Evolutionary conservation across 345 rosid species (phyloP).

Genomic region (Gossypium herbaceum): DNA sequence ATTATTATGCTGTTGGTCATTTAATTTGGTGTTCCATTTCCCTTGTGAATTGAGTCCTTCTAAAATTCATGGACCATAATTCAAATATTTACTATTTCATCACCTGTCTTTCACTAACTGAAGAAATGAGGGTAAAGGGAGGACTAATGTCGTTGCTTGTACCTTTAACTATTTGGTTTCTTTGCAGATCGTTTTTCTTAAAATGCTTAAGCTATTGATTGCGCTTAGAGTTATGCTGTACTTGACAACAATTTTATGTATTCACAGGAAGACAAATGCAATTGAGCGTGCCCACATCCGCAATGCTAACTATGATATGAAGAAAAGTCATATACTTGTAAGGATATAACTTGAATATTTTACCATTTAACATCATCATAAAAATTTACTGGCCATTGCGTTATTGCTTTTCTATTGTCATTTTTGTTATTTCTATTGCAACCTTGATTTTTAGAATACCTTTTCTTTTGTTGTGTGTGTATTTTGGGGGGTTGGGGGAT

Average conservation of each 20-base stretch:
- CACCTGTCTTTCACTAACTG: not conserved
- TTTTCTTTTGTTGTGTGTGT: not conserved
- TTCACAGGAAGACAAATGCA: conserved; percentile 64
- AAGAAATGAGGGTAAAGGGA: not conserved
- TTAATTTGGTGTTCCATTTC: not conserved
- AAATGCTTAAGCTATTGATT: not conserved
- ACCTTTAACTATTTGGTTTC: not conserved
- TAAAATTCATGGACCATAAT: too few relatives aligned
- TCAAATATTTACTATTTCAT: not conserved
- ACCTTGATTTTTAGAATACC: not conserved
- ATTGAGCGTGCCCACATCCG: conserved; percentile 62
- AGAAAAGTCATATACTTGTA: conserved; percentile 68
- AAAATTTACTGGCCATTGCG: not conserved
- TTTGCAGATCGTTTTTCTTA: not conserved
- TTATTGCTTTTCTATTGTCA: not conserved
- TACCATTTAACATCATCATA: not conserved
- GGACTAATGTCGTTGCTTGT: not conserved
- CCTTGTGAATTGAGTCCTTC: not conserved
- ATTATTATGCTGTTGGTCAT: not conserved
- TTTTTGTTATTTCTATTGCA: not conserved
- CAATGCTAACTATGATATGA: conserved; percentile 56
- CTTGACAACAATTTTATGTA: conserved; percentile 13
- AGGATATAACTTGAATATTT: conserved; percentile 24
- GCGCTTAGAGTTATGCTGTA: not conserved
- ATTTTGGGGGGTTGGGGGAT: not conserved